These are phyloP conservation scores for Vitis hybrid DNA, from an alignment of 177 flowering plant genomes.

Conservation along the genomic window DNA sequence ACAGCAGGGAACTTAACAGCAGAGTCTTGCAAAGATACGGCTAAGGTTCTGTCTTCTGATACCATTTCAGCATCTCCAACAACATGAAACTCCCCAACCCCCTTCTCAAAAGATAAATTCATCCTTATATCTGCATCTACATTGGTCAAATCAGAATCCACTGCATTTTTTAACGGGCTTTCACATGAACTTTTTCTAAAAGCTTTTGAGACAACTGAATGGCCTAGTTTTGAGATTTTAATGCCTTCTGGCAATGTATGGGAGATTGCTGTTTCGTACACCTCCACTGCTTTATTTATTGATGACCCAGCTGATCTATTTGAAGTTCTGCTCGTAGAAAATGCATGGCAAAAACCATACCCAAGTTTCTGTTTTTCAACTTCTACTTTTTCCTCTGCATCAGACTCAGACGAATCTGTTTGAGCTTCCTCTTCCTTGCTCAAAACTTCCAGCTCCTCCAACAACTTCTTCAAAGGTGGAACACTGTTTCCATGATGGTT, in stretches of 20 bases:
- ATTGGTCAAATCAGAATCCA: conserved; percentile 3
- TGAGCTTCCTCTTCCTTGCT: conserved; percentile 10
- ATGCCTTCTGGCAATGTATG: conserved; percentile 2
- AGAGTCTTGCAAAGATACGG: conserved; percentile 1
- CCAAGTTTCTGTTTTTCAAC: neutral
- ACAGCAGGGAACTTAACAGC: conserved; percentile 5
- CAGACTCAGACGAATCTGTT: conserved; percentile 13
- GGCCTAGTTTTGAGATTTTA: conserved; percentile 2
- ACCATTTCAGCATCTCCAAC: conserved; percentile 1
- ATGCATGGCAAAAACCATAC: neutral
- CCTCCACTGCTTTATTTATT: conserved; percentile 4
- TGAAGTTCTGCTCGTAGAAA: conserved; percentile 11
- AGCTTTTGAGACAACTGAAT: conserved; percentile 1
- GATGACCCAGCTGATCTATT: conserved; percentile 8
- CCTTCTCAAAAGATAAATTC: conserved; percentile 7
- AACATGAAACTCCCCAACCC: conserved; percentile 5
- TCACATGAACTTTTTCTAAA: conserved; percentile 10
- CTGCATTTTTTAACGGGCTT: conserved; percentile 1
- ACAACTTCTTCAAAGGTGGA: conserved; percentile 8
- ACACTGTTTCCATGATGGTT: neutral
- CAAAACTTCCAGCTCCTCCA: conserved; percentile 9
- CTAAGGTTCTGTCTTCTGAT: conserved; percentile 5
- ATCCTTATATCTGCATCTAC: neutral
- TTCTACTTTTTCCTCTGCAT: conserved; percentile 11
- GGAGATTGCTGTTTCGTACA: neutral